Evolutionary conservation across 768 basidiomycete genomes (phyloP), one percentile per base, ranked within the genome.

Genomic region (Ephemerocybe angulata): DNA sequence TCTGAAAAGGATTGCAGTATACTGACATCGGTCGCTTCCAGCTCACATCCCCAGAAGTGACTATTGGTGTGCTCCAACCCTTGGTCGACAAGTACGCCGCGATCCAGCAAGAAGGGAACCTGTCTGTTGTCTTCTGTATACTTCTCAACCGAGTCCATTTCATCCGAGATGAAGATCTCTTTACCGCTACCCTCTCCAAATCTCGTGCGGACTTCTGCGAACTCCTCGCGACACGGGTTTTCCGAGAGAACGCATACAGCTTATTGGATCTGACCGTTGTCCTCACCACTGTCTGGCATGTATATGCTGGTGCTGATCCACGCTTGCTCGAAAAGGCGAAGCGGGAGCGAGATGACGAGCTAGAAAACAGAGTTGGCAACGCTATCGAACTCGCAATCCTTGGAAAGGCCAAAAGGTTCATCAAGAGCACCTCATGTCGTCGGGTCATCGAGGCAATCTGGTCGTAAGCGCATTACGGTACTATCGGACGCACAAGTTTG

Each of bases 321-420:
- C 74, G 72, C 25, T 65, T 90, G 11, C 62, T 92, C 35, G 67
- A 75, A 19, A 76, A 80, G 52, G 87, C 84, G 4, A 76, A 79
- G 54, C 77, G 82, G 54, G 83, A 90, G 49, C 71, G 82, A 37
- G 85, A 87, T 56, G 84, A 85, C 52, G 87, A 89, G 61, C 66
- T 87, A 29, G 87, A 90, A 62, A 85, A 92, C 51, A 70, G 86
- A 53, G 85, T 93, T 1, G 94, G 95, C 4, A 97, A 94, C 63
- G 94, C 93, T 1, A 88, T 97, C 48, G 94, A 98, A 68, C 78
- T 93, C 76, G 94, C 94, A 3, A 94, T 97, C 59, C 76, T 96
- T 21, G 83, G 89, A 56, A 87, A 85, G 63, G 86, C 93, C 4
- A 94, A 92, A 63, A 75, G 84, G 19, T 97, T 98, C 70, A 93